Conservation (phyloP, 2,329 filamentous ascomycete genomes). For the Talaromyces piceae region DNA sequence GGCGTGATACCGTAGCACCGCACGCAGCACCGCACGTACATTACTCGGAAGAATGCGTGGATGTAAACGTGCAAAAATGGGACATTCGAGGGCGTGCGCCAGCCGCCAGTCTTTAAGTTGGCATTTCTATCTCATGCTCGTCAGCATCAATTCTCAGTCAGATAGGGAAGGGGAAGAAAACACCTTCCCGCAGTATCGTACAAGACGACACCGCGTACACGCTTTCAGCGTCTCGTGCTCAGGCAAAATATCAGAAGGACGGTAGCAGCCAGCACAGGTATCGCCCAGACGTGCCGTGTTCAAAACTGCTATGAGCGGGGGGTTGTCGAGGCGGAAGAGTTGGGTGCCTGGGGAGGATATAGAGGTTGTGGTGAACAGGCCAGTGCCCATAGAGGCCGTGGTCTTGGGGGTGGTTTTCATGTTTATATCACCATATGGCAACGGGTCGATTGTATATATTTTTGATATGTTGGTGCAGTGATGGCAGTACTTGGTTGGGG, state of each 20-base stretch:
- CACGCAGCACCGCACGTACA: slow-evolving; percentile 49
- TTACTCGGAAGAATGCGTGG: slow-evolving; percentile 47
- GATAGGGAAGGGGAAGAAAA: slow-evolving; percentile 1
- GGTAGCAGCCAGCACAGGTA: slow-evolving; percentile 53
- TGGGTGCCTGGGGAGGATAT: slow-evolving; percentile 24
- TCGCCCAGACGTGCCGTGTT: slow-evolving; percentile 46
- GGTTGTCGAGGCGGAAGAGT: slow-evolving; percentile 40
- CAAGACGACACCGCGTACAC: slow-evolving; percentile 51
- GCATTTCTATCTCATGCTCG: slow-evolving; percentile 40
- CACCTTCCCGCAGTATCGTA: slow-evolving; percentile 56
- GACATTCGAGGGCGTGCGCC: slow-evolving; percentile 54
- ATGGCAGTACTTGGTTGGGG: too few species aligned
- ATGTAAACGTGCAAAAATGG: slow-evolving; percentile 40
- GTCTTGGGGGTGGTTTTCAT: background rate
- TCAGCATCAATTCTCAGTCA: background rate
- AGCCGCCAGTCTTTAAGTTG: slow-evolving; percentile 54
- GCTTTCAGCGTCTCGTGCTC: slow-evolving; percentile 37
- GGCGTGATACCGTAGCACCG: slow-evolving; percentile 38
- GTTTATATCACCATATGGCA: too few species aligned
- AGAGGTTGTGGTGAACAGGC: slow-evolving; percentile 47
- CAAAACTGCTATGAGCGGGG: slow-evolving; percentile 48
- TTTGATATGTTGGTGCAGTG: too few species aligned
- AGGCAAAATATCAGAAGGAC: slow-evolving; percentile 16
- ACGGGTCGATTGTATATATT: too few species aligned
- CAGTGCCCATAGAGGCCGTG: slow-evolving; percentile 37